A percentile compares a stretch with the other conserved stretches of the same genome.
phyloP scores from a whole-genome alignment of 345 rosid species.

The Geranium rotundifolium region DNA sequence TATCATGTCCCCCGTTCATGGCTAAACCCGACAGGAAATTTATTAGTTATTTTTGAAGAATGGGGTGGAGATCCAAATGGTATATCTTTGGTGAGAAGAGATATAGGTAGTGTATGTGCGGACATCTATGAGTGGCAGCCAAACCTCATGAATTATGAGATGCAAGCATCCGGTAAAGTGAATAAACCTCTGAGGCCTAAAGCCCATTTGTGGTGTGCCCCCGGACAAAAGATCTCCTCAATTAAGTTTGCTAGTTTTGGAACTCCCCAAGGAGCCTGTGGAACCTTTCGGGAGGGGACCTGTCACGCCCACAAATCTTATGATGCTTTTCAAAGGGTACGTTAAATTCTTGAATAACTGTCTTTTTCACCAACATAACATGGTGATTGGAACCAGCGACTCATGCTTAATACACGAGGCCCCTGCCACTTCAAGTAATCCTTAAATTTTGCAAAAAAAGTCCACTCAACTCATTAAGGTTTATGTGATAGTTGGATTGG shows the following conservation, averaged over 20 bases:
- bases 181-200: slow-evolving; percentile 79
- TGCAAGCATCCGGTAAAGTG: slow-evolving; percentile 80
- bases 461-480: too few species aligned
- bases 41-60: slow-evolving; percentile 14
- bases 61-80: slow-evolving; percentile 15
- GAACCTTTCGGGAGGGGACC: slow-evolving; percentile 70
- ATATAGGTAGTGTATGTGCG: slow-evolving; percentile 75
- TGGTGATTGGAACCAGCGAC: too few species aligned
- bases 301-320: slow-evolving; percentile 91
- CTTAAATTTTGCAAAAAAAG: too few species aligned
- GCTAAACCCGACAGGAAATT: slow-evolving; percentile 16
- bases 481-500: too few species aligned
- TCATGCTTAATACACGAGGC: too few species aligned
- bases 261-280: slow-evolving; percentile 82
- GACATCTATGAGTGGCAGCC: slow-evolving; percentile 96
- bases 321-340: slow-evolving; percentile 86
- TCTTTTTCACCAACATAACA: background rate
- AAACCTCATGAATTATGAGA: slow-evolving; percentile 60
- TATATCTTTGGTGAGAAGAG: slow-evolving; percentile 18
- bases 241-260: slow-evolving; percentile 97
- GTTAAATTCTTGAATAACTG: slow-evolving; percentile 2
- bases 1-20: slow-evolving; percentile 16
- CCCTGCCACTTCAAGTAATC: too few species aligned
- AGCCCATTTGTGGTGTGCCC: slow-evolving; percentile 68
- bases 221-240: slow-evolving; percentile 66